Evolutionary conservation across 2,329 filamentous ascomycete species (phyloP), one percentile per base, ranked within the genome.

Genomic region (Phialophora macrospora): DNA sequence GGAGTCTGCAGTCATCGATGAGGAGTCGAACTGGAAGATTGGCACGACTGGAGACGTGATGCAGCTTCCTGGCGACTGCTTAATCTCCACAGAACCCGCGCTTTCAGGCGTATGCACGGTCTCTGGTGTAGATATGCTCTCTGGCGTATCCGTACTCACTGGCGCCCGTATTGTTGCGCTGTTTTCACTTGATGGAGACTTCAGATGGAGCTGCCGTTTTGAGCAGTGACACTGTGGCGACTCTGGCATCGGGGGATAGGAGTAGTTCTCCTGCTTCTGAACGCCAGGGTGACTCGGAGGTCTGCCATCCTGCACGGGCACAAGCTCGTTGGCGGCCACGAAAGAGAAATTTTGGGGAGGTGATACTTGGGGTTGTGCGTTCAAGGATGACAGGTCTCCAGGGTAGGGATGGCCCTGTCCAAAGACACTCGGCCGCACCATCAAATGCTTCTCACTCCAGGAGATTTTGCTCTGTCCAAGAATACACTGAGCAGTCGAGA

Each of bases 401-500:
- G 17, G 6, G 38, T 44, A 44, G 38, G 14, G 17, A 44, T n/a
- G 38, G 38, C 17, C 38, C 38, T 44, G 38, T 44, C 17, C 38
- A n/a, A 44, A n/a, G 38, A 44, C 14, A 44, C 17, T 44, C 38
- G 38, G 38, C 6, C 38, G 38, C 38, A 44, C 38, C 38, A 44
- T n/a, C 38, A 44, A 44, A 44, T 44, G 38, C 17, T 44, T 44
- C 17, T 44, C 38, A 20, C 5, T 2, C 48, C 48, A 51, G 20
- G 32, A 46, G 28, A 49, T 41, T 55, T 57, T 38, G n/a, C 49
- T 60, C 26, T 60, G 20, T 12, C 17, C 9, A 52, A 67, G 46
- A 6, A 59, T 59, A 22, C 30, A 26, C 28, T 60, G 24, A 26
- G 67, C 67, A 17, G 60, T 48, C 17, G 55, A 46, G n/a, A 64